Evolutionary conservation across 805 yeast species (phyloP), one percentile per base, ranked within the genome.

Genomic region (Pichia exigua): DNA sequence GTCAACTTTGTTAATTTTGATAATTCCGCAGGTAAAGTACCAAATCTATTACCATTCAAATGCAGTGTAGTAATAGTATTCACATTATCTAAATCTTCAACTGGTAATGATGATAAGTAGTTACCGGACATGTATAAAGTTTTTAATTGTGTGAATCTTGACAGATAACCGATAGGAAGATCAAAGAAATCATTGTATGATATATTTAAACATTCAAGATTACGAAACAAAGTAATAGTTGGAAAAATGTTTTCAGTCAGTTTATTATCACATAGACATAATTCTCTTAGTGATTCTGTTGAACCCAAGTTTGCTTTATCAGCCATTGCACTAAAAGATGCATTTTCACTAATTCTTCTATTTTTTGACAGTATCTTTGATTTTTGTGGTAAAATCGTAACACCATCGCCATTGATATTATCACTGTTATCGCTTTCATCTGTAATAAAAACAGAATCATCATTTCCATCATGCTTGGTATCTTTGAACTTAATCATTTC

Each of bases 21-120:
- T 46, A 94, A 67, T 63, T 92, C 99, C 0, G 96, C 85, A 0
- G 99, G 98, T 44, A 94, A 69, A 0, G 96, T 79, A 45, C 86
- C 86, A 57, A 94, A 76, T 62, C 86, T 85, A 65, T 94, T 94
- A 59, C 88, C 87, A 65, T 92, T 94, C 57, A 90, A 65, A 66
- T 77, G 83, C 35, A 94, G 68, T 0, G 82, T 74, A 49, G 77
- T 74, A 60, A 94, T 72, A 9, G 76, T 70, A 11, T 73, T 70
- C 60, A 91, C 72, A 15, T 69, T 66, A 52, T 80, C 90, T 38
- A 94, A 79, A 57, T 87, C 95, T 59, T 94, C 99, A 24, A 89
- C 83, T 0, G 98, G 95, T 44, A 94, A 70, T 9, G 87, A 78
- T 0, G 86, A 75, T 38, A 94, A 67, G 47, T 82, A 78, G 60